Evolutionary conservation across 768 basidiomycete genomes (phyloP), one percentile per base, ranked within the genome.

Genomic region (Lactarius pseudohatsudake): DNA sequence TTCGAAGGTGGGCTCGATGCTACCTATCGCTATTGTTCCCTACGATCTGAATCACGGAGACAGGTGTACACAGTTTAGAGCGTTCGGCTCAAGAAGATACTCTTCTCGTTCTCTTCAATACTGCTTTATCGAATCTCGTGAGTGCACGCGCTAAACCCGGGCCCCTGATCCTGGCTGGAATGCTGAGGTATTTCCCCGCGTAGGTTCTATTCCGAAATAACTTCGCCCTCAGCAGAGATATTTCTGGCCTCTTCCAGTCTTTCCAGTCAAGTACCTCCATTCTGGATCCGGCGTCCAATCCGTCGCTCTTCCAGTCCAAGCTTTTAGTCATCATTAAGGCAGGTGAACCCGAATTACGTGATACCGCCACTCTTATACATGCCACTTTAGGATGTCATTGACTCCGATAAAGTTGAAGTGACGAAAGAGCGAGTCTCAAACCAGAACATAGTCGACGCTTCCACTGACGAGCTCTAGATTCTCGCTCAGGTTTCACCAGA

Each of bases 241-340:
- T 87, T 18, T 78, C 82, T 8, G 83, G 83, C 1, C 79, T 86
- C 6, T 87, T 87, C 64, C 83, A 84, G 63, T 85, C 84, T 0
- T 86, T 85, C 76, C 85, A 85, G 64, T 81, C 83, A 0, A 84
- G 83, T 16, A 79, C 83, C 0, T 80, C 82, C 0, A 79, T 88
- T 18, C 73, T 88, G 6, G 84, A 88, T 70, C 86, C 86, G 11
- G 78, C 80, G 20, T 77, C 82, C 1, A 88, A 87, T 72, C 86
- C 85, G 0, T 79, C 78, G 5, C 73, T 88, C 5, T 88, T 88
- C 74, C 82, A 81, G 68, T 86, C 85, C 0, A 84, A 79, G 0
- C 73, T 88, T n/a, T 80, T 80, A 15, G 85, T 88, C 66, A 85
- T 87, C 57, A 86, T 88, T 74, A 88, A 87, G 78, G 85, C 81